phyloP scores from a whole-genome alignment of 805 yeast species.

The Hanseniaspora jakobsenii region DNA sequence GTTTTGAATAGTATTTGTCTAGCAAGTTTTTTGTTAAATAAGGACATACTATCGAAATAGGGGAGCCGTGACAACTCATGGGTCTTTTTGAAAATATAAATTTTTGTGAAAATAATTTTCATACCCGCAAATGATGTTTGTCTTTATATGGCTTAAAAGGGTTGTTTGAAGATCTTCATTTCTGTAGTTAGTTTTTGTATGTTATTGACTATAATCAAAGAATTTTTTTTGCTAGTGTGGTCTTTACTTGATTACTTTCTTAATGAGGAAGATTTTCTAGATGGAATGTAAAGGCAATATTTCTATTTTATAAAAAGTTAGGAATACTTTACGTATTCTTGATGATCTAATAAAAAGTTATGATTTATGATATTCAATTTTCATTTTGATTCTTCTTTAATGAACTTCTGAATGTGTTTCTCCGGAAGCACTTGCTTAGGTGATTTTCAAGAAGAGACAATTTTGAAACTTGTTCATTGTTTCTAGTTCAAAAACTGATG shows the following conservation, averaged over 20 bases:
- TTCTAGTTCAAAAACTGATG: constrained; percentile 8
- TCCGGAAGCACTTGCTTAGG: background rate
- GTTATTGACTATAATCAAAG: no score
- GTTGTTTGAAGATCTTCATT: constrained; percentile 11
- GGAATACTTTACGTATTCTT: background rate
- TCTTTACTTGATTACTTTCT: constrained; percentile 15
- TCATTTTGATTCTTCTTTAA: background rate
- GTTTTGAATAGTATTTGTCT: constrained; percentile 15
- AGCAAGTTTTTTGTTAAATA: constrained; percentile 13
- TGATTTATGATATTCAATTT: constrained; percentile 15
- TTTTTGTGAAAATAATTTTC: constrained; percentile 15
- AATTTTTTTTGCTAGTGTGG: background rate
- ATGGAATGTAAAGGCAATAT: constrained; percentile 16
- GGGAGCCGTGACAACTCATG: constrained; percentile 8
- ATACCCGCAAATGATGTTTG: constrained; percentile 4
- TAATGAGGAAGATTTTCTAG: constrained; percentile 7
- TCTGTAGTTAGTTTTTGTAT: constrained; percentile 13
- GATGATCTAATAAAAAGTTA: constrained; percentile 14
- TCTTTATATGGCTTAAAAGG: constrained; percentile 6
- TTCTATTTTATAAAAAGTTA: constrained; percentile 9
- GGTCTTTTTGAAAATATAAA: constrained; percentile 9
- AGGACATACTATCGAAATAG: constrained; percentile 15
- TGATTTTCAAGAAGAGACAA: background rate
- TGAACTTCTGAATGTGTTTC: background rate
- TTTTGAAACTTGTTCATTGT: constrained; percentile 8